Conservation (phyloP, 1,284 basidiomycete species). For the Cystobasidiaceae sp. region DNA sequence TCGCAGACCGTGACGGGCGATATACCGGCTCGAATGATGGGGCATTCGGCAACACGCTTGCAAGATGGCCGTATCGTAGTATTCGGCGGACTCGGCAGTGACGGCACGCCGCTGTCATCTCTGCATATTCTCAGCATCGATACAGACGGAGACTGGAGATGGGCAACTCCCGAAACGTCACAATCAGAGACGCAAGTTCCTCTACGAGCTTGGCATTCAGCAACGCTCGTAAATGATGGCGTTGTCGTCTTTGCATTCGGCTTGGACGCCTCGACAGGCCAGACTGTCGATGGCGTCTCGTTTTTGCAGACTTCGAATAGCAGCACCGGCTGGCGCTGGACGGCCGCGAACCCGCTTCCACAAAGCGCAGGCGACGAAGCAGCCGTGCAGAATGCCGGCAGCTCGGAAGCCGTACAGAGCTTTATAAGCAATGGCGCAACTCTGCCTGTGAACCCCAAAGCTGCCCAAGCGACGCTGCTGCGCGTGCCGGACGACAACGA, state of each 20-base stretch:
- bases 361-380: neutral
- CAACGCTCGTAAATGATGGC: constrained; percentile 40
- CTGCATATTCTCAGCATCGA: constrained; percentile 40
- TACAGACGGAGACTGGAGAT: constrained; percentile 30
- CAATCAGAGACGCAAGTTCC: constrained; percentile 35
- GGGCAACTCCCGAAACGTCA: constrained; percentile 36
- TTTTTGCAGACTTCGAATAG: constrained; percentile 33
- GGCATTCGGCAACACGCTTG: constrained; percentile 42
- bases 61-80: constrained; percentile 43
- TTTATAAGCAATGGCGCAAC: too few species aligned
- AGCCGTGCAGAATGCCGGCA: neutral
- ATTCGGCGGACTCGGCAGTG: constrained; percentile 43
- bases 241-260: constrained; percentile 45
- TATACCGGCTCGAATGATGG: constrained; percentile 43
- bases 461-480: too few species aligned
- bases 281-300: constrained; percentile 28
- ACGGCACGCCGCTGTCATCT: constrained; percentile 39
- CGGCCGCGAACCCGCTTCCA: constrained; percentile 21
- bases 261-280: constrained; percentile 26
- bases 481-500: too few species aligned
- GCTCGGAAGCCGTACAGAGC: too few species aligned
- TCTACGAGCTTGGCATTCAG: constrained; percentile 44
- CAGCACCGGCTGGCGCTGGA: constrained; percentile 29
- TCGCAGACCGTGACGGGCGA: neutral
- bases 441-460: too few species aligned